Conservation (phyloP, 768 basidiomycete genomes). For the Nidularia pulvinata region DNA sequence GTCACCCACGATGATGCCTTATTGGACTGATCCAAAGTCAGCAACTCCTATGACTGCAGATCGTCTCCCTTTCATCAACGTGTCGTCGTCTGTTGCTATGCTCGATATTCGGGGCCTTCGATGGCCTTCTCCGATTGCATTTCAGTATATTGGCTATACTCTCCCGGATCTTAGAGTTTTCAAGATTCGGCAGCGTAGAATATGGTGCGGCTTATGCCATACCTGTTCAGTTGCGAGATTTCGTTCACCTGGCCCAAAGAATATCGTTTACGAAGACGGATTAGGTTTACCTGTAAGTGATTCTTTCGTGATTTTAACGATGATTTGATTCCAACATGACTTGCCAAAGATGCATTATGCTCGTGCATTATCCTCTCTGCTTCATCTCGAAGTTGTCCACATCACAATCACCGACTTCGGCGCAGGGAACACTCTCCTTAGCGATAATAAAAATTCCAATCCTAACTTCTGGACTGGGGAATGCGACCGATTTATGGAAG, state of each 20-base stretch:
- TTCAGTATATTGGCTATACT: slow-evolving; percentile 14
- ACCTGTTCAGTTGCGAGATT: slow-evolving; percentile 24
- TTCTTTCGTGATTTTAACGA: not conserved
- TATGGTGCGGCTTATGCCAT: slow-evolving; percentile 34
- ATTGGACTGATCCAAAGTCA: slow-evolving; percentile 4
- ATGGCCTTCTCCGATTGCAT: slow-evolving; percentile 27
- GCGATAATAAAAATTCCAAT: slow-evolving; percentile 11
- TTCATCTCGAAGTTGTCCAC: slow-evolving; percentile 22
- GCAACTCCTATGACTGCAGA: slow-evolving; percentile 5
- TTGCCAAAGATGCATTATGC: slow-evolving; percentile 29
- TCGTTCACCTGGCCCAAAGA: slow-evolving; percentile 15
- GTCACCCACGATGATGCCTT: slow-evolving; percentile 7
- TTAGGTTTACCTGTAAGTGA: slow-evolving; percentile 28
- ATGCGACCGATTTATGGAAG: slow-evolving; percentile 30
- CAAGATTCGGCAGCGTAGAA: slow-evolving; percentile 17
- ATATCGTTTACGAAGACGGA: slow-evolving; percentile 25
- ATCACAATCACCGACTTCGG: slow-evolving; percentile 25
- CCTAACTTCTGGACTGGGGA: slow-evolving; percentile 31
- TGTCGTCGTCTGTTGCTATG: slow-evolving; percentile 16
- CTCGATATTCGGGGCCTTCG: slow-evolving; percentile 25
- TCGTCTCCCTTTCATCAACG: slow-evolving; percentile 19
- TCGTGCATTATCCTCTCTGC: slow-evolving; percentile 15
- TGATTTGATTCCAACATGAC: not conserved
- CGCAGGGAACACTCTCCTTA: slow-evolving; percentile 10
- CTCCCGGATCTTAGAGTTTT: slow-evolving; percentile 20